Evolutionary conservation across 1,284 basidiomycete genomes (phyloP).

Genomic region (Microbotryomycetes sp.): DNA sequence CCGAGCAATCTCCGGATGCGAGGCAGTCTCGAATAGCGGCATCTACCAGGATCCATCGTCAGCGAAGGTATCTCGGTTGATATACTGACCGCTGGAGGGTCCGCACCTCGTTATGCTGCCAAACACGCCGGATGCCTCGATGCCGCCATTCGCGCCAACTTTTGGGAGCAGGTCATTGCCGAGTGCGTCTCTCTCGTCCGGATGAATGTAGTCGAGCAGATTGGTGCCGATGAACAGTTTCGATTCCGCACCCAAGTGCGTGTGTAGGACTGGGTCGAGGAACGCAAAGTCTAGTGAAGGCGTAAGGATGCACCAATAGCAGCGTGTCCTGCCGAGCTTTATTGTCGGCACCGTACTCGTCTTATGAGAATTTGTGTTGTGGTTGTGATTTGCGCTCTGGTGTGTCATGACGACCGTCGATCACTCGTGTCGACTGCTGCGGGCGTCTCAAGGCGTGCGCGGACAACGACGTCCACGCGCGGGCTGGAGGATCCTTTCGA

Average conservation of each 20-base stretch:
- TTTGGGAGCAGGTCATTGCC: conserved; percentile 20
- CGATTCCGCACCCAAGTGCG: conserved; percentile 67
- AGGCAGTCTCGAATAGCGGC: conserved; percentile 46
- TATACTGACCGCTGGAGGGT: conserved; percentile 7
- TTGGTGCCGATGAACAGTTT: conserved; percentile 61
- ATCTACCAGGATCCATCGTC: conserved; percentile 34
- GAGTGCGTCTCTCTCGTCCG: conserved; percentile 63
- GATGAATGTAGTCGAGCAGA: conserved; percentile 80
- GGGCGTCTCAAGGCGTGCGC: too few relatives aligned
- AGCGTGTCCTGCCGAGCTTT: conserved; percentile 17
- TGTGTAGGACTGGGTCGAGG: conserved; percentile 74
- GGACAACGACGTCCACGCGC: too few relatives aligned
- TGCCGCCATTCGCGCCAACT: conserved; percentile 66
- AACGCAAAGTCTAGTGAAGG: conserved; percentile 65
- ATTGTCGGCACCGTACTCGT: background rate
- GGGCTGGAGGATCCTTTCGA: too few relatives aligned
- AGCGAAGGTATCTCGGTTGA: background rate
- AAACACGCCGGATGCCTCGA: conserved; percentile 72
- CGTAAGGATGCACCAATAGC: conserved; percentile 29
- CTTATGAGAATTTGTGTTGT: too few relatives aligned
- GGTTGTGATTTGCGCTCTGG: too few relatives aligned
- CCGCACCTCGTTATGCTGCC: conserved; percentile 81
- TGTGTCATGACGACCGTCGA: too few relatives aligned
- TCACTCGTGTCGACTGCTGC: too few relatives aligned
- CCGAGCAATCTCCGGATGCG: conserved; percentile 46